Evolutionary conservation across 257 asterid genomes (phyloP).

Genomic region (Anisodus acutangulus): DNA sequence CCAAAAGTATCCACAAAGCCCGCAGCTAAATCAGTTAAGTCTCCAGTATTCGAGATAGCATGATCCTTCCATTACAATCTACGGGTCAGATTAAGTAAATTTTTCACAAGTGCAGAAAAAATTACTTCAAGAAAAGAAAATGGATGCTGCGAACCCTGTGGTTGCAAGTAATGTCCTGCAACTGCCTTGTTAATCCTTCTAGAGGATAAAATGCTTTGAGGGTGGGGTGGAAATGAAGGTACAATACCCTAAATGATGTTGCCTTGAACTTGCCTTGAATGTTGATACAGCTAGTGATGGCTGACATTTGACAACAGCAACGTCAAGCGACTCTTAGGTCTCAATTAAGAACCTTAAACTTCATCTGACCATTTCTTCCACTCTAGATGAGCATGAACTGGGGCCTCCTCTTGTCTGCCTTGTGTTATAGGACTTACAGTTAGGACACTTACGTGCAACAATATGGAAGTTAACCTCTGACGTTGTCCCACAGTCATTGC

Average conservation of each 20-base stretch:
- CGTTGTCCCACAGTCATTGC: conserved; percentile 69
- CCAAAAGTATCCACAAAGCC: not conserved
- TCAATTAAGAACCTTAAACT: not conserved
- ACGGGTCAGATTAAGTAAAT: too few species aligned
- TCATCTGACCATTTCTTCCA: conserved; percentile 41
- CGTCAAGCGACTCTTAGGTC: not conserved
- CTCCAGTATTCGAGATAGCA: too few species aligned
- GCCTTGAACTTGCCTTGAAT: not conserved
- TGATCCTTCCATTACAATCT: too few species aligned
- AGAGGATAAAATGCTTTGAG: too few species aligned
- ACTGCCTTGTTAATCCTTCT: too few species aligned
- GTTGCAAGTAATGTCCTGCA: too few species aligned
- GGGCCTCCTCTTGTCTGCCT: conserved; percentile 60
- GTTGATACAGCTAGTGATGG: too few species aligned
- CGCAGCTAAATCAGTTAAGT: not conserved
- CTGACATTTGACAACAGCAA: not conserved
- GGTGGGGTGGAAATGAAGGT: too few species aligned
- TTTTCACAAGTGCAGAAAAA: too few species aligned
- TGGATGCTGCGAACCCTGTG: too few species aligned
- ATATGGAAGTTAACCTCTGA: conserved; percentile 63
- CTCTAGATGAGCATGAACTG: conserved; percentile 29
- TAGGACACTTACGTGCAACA: conserved; percentile 58
- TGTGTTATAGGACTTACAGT: conserved; percentile 68
- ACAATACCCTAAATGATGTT: not conserved
- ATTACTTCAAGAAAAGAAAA: too few species aligned